Base-by-base conservation (phyloP, 768 basidiomycete genomes). In the Collybiopsis luxurians region DNA sequence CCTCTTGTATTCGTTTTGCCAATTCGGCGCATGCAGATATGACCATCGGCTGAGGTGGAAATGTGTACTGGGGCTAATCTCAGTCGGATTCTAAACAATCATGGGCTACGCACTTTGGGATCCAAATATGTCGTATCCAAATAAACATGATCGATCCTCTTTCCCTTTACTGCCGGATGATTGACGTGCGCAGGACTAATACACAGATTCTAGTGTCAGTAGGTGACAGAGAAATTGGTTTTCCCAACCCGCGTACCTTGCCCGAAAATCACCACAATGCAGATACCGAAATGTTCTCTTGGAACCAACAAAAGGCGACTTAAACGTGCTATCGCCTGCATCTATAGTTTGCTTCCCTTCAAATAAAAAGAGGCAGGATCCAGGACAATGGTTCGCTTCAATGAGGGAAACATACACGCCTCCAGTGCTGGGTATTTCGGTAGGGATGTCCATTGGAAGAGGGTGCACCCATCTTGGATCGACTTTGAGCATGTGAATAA, bases 371-470 rank as follows among this genome's bases (percentile, higher is more conserved):
- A 99, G 75, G 57, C 87, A 92, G 2, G 95, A 97, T 3, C 97
- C 97, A 4, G 97, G 97, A 69, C 96, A 98, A 66, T 98, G 97
- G 68, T 99, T 98, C 10, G 96, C 97, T 65, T 97, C 92, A n/a
- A 99, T 93, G 39, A 95, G 82, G 1, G 94, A 98, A 4, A 98
- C 95, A 36, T 73, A 76, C 34, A 98, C 92, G 2, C 95, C 95
- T 26, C 85, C 84, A 0, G 93, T 92, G 61, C 90, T 73, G 0
- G 96, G 92, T 55, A 97, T 79, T 31, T 83, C 67, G 0, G 84
- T 87, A 0, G 92, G 80, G 0, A 75, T 74, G 69, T 97, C 83
- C 81, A 94, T 83, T 1, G 93, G 90, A 2, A 98, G 76, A 4
- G 93, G 85, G 64, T 89, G 80, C 0, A 99, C 87, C 92, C 92